Base-by-base conservation (phyloP, 2,329 filamentous ascomycete species). In the Massarina eburnea region DNA sequence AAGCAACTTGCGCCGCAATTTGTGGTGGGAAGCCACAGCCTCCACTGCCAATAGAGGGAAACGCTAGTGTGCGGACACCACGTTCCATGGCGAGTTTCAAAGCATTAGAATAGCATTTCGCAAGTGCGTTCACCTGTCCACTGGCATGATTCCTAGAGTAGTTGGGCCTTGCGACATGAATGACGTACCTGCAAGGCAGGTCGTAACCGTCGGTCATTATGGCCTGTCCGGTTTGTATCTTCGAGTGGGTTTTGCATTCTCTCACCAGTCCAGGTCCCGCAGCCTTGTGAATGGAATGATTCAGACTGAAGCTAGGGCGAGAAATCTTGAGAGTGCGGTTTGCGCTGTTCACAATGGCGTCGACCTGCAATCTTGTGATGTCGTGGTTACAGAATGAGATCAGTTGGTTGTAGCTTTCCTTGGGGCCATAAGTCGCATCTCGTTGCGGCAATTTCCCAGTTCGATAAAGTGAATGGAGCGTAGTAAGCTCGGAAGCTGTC, bases 271-370 rank as follows among this genome's bases (percentile, higher is more conserved):
- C 50, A 21, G 61, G 57, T 1, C 67, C 67, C 15, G 62, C 66
- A 20, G 58, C 59, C 50, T 51, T 54, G 33, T 67, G 59, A 6
- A 70, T 43, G 7, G 47, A 39, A 21, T 57, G 26, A 15, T 66
- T 64, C 14, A 70, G 51, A 3, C 53, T 62, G 2, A 50, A 45
- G 7, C 24, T 38, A 8, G 27, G 9, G 42, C 41, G 54, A 8
- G 46, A 41, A 27, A 48, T 10, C 6, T 45, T 54, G 40, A 66
- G 36, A 2, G 46, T 34, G 7, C 21, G 34, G 12, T 60, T 61
- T 1, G 64, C 58, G 33, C 59, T 64, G 33, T 65, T 69, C 9
- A 71, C 61, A 17, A 71, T 68, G 9, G 65, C 65, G 33, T 68
- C 67, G 0, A 68, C 65, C 19, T 58, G 54, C 3, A 71, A 24